These are phyloP conservation scores for Penicillium sp. DNA, from an alignment of 2,329 filamentous ascomycete species.

Conservation along the genomic window DNA sequence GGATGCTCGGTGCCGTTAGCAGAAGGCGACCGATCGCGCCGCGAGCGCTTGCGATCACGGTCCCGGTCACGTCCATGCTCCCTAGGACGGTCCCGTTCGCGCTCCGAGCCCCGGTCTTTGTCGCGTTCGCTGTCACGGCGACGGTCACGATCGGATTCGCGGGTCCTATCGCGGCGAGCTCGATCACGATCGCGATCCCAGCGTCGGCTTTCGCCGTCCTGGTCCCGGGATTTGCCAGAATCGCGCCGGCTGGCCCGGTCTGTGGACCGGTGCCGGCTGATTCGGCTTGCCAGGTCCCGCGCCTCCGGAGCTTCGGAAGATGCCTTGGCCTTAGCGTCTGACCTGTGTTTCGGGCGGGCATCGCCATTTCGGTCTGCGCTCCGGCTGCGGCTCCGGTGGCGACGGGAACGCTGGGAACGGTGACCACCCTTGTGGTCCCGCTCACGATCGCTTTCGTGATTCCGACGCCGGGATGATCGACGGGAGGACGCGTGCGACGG, in stretches of 20 bases:
- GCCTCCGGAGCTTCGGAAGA: conserved; percentile 19
- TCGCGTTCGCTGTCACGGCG: conserved; percentile 26
- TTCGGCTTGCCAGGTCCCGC: conserved; percentile 26
- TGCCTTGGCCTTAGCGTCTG: conserved; percentile 19
- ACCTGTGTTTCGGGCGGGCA: conserved; percentile 34
- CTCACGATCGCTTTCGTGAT: conserved; percentile 51
- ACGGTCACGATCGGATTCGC: conserved; percentile 30
- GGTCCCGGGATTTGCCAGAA: conserved; percentile 27
- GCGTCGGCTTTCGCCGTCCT: conserved; percentile 25
- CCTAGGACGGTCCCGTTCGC: conserved; percentile 24
- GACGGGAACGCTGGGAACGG: conserved; percentile 50
- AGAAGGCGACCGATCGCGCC: conserved; percentile 41
- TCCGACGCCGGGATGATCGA: conserved; percentile 57
- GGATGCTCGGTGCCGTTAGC: conserved; percentile 33
- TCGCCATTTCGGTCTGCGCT: conserved; percentile 32
- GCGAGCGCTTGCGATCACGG: conserved; percentile 42
- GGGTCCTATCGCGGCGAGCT: conserved; percentile 42
- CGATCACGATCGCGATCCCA: conserved; percentile 24
- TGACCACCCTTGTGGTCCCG: conserved; percentile 42
- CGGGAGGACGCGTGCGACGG: conserved; percentile 59
- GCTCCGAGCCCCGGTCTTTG: conserved; percentile 38
- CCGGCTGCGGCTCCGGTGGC: conserved; percentile 44
- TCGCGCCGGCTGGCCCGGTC: conserved; percentile 31
- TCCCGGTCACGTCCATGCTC: conserved; percentile 29
- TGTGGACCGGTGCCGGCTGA: conserved; percentile 30